Base-by-base conservation (phyloP, 2,329 filamentous ascomycete genomes). In the Phialophora expanda region DNA sequence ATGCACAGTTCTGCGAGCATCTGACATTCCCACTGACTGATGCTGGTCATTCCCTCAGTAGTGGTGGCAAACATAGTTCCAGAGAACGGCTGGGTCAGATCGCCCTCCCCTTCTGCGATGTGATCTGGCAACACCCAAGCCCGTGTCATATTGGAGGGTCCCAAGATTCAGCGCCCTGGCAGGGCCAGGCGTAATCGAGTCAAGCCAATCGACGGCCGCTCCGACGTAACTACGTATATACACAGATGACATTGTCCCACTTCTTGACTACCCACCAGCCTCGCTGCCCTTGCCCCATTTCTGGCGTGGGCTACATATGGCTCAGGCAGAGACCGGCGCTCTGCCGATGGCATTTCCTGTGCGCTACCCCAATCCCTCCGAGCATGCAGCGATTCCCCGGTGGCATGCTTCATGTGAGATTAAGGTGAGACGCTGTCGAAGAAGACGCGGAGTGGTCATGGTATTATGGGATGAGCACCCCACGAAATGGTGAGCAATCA, bases 271-370 rank as follows among this genome's bases (percentile, higher is more conserved):
- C 48, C 58, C 58, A 53, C 58, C 58, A 38, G 46, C 44, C 32
- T 61, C 58, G 58, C 58, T 54, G 58, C 8, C 12, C 58, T 61
- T 61, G 28, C 32, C 30, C 58, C 58, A 22, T 53, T 61, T 59
- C 56, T 46, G 61, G 61, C 61, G 32, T 44, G 28, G 30, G 44
- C 58, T 64, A 64, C 44, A 53, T 44, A 26, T 57, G 22, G n/a
- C n/a, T 46, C 38, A 62, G 58, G 65, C 51, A 54, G 50, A 48
- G 62, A 65, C 62, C 55, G 66, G 66, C 57, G 58, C 62, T 60
- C 62, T 63, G 58, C 62, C 66, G 66, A 62, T 60, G 60, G 62
- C 28, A 17, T 41, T 30, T 54, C 20, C 38, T n/a, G 54, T 56
- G 34, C 41, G 38, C 44, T 28, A 46, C 38, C 24, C 22, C n/a